These are phyloP conservation scores for Oenanthe javanica DNA, from an alignment of 140 eudicot species.

Conservation along the genomic window DNA sequence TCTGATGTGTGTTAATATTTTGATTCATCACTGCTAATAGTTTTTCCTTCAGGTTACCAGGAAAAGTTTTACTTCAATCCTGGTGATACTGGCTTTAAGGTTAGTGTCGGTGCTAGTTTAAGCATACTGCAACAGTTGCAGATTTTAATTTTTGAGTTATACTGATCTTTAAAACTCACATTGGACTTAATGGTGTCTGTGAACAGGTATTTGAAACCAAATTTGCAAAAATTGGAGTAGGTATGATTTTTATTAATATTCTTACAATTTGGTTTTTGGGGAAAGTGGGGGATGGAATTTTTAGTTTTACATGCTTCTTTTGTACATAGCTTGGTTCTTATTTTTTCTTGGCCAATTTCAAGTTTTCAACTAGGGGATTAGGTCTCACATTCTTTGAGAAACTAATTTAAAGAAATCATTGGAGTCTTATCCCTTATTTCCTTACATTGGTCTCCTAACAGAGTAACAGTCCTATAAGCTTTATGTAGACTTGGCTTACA, in stretches of 20 bases:
- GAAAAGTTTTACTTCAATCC: conserved; percentile 97
- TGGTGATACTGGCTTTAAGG: conserved; percentile 99
- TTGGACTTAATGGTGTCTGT: conserved; percentile 17
- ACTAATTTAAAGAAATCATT: not conserved
- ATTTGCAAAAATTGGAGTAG: conserved; percentile 95
- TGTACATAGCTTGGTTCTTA: not conserved
- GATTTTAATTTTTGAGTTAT: not conserved
- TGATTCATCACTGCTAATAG: conserved; percentile 5
- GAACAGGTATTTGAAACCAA: conserved; percentile 85
- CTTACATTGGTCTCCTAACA: not conserved
- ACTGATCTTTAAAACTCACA: conserved; percentile 1
- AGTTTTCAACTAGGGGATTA: not conserved
- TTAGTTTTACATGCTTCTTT: not conserved
- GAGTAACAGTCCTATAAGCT: no score
- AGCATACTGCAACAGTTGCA: not conserved
- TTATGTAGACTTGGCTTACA: no score
- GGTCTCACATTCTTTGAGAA: not conserved
- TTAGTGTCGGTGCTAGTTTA: conserved; percentile 18
- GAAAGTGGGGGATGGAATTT: not conserved
- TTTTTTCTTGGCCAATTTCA: not conserved
- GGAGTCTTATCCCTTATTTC: not conserved
- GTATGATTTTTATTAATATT: conserved; percentile 34
- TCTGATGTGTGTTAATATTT: not conserved
- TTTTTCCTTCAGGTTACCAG: conserved; percentile 59
- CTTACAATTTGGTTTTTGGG: not conserved